Evolutionary conservation across 139 green algal genomes (phyloP).

Genomic region (Tetradesmus lagerheimii): DNA sequence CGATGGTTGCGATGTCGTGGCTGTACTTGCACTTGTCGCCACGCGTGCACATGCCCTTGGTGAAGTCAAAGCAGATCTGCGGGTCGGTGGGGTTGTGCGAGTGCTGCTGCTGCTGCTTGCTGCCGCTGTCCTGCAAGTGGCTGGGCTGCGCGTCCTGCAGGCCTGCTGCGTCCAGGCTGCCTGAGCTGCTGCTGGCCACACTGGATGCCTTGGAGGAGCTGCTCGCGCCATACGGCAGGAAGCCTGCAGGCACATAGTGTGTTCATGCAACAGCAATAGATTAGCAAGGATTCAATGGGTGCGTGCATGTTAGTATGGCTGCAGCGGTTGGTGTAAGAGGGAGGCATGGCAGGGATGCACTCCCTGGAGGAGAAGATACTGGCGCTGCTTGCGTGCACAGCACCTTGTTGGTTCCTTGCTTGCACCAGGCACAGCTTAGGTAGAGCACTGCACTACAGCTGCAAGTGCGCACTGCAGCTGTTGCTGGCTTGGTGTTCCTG

Average conservation of each 20-base stretch:
- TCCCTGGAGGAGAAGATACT: too few species aligned
- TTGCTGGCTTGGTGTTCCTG: not conserved
- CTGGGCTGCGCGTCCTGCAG: not conserved
- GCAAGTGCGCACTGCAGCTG: not conserved
- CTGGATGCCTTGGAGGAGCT: not conserved
- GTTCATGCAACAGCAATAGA: too few species aligned
- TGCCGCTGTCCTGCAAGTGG: not conserved
- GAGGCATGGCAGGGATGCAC: not conserved
- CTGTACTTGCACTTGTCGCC: conserved; percentile 88
- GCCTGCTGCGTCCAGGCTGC: conserved; percentile 10
- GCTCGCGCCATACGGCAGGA: not conserved
- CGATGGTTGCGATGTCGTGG: conserved; percentile 86
- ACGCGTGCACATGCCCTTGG: conserved; percentile 82
- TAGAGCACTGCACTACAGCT: not conserved
- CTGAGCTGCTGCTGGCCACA: conserved; percentile 20
- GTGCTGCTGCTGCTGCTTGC: not conserved
- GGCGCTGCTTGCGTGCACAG: not conserved
- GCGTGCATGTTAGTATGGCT: too few species aligned
- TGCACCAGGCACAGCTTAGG: not conserved
- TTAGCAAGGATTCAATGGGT: too few species aligned
- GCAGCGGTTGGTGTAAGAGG: too few species aligned
- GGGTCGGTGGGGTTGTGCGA: not conserved
- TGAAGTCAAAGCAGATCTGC: conserved; percentile 95
- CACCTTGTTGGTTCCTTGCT: too few species aligned
- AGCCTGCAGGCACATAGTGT: not conserved